Conservation (phyloP, 2,329 filamentous ascomycete species). For the Ophiocordyceps camponoti-leonardi region DNA sequence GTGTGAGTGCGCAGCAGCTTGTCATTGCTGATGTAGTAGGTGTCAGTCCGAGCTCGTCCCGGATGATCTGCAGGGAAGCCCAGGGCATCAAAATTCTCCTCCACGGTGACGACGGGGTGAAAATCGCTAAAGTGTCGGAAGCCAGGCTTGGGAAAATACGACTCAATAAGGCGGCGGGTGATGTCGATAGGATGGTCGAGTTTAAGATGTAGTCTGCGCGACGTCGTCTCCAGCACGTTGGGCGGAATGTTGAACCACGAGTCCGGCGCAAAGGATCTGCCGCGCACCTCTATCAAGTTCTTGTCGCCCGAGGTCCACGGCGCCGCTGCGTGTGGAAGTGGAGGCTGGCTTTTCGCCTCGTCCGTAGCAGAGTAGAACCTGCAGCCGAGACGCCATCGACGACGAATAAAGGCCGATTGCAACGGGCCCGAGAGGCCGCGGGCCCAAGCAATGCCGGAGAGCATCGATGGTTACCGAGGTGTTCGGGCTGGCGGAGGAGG, state of each 20-base stretch:
- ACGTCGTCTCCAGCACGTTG: conserved; percentile 57
- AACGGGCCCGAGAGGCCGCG: neutral
- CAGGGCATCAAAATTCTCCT: conserved; percentile 92
- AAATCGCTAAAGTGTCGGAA: conserved; percentile 66
- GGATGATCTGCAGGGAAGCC: conserved; percentile 81
- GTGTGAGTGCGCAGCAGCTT: conserved; percentile 88
- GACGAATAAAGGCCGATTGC: neutral
- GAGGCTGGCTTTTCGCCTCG: too few relatives aligned
- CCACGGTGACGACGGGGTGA: conserved; percentile 66
- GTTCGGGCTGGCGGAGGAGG: neutral
- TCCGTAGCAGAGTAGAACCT: neutral
- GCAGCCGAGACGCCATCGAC: neutral
- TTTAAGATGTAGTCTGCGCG: conserved; percentile 74
- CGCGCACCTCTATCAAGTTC: neutral
- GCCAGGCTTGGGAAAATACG: conserved; percentile 56
- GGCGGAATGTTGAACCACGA: conserved; percentile 68
- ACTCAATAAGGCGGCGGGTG: conserved; percentile 83
- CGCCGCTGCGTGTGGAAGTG: too few relatives aligned
- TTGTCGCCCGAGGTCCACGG: too few relatives aligned
- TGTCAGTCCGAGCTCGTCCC: conserved; percentile 74
- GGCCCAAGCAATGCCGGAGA: neutral
- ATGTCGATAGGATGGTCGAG: conserved; percentile 80
- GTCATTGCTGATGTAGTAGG: conserved; percentile 79
- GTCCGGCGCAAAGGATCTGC: neutral
- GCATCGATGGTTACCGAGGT: neutral